Evolutionary conservation across 2,329 filamentous ascomycete species (phyloP), one percentile per base, ranked within the genome.

Genomic region (Fusarium praegraminearum): DNA sequence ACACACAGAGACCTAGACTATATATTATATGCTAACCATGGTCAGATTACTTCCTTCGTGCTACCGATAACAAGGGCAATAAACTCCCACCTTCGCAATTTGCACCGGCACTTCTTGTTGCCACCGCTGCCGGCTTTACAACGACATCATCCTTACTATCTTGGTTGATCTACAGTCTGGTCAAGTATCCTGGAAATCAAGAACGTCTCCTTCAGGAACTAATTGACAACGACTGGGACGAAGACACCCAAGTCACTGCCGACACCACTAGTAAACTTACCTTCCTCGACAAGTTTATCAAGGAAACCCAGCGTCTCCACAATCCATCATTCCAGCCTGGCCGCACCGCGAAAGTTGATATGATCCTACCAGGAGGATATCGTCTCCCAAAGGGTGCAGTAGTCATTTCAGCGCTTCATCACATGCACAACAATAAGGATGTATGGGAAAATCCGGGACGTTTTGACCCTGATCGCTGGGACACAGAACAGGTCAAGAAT

Each of bases 381-480:
- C 82, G 79, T 55, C 72, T 90, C 0, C 84, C 86, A 20, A 80
- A 81, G 56, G 85, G 83, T 58, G 71, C 81, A 1, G 78, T 90
- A 7, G 78, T 89, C 12, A 86, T 90, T 59, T 80, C 84, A 1
- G 84, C 84, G 0, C 75, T 85, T 7, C 82, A 83, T 60, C 80
- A 82, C 69, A 83, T 85, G 58, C 83, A 84, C 72, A 84, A 85
- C 73, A 89, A 89, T 76, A 80, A 84, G 0, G 78, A 78, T 1
- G 52, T 86, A 3, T 90, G 88, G 88, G 83, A 86, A 44, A 86
- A 89, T 69, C 88, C 87, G 0, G 76, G 80, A 0, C 80, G 80
- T 0, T 90, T 90, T 70, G 81, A 90, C 68, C 86, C 87, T 0
- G 87, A 90, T 69, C 79, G 88, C 7, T 90, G 88, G 88, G 83